Conservation (phyloP, 225 moss, liverwort and hornwort genomes). For the Polytrichum formosum region DNA sequence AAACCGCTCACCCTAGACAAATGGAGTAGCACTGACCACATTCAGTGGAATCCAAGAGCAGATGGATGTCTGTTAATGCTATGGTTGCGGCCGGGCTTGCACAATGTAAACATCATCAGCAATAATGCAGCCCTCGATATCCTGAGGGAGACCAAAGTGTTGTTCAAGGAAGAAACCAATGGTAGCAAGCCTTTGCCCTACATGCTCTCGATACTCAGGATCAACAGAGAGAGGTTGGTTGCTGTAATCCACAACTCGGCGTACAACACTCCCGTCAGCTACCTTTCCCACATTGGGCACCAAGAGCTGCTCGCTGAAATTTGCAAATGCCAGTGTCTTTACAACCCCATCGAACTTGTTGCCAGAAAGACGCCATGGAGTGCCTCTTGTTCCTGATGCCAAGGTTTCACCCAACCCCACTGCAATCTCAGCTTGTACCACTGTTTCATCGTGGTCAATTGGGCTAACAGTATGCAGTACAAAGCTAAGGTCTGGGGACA, state of each 20-base stretch:
- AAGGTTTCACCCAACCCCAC: slow-evolving; percentile 89
- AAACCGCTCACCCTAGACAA: not conserved
- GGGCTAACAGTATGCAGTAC: slow-evolving; percentile 92
- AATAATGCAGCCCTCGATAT: slow-evolving; percentile 82
- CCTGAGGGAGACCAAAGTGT: slow-evolving; percentile 76
- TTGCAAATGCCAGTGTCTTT: slow-evolving; percentile 80
- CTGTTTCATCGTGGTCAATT: slow-evolving; percentile 64
- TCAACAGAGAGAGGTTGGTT: slow-evolving; percentile 61
- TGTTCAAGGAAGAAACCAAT: slow-evolving; percentile 85
- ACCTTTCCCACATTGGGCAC: slow-evolving; percentile 29
- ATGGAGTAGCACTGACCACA: not conserved
- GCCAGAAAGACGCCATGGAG: slow-evolving; percentile 88
- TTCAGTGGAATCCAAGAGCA: not conserved
- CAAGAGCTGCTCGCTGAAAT: slow-evolving; percentile 82
- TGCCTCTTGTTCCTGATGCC: slow-evolving; percentile 88
- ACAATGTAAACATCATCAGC: slow-evolving; percentile 79
- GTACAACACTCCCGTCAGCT: slow-evolving; percentile 67
- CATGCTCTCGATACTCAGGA: slow-evolving; percentile 33
- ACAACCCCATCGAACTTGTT: slow-evolving; percentile 76
- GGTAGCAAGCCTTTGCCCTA: slow-evolving; percentile 73
- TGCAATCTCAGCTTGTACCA: slow-evolving; percentile 89
- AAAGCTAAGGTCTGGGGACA: slow-evolving; percentile 88
- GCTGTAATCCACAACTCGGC: slow-evolving; percentile 72
- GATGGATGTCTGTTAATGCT: not conserved
- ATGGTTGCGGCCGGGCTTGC: slow-evolving; percentile 96